phyloP scores from a whole-genome alignment of 2,329 filamentous ascomycete species.

The Calonectria fujianensis region DNA sequence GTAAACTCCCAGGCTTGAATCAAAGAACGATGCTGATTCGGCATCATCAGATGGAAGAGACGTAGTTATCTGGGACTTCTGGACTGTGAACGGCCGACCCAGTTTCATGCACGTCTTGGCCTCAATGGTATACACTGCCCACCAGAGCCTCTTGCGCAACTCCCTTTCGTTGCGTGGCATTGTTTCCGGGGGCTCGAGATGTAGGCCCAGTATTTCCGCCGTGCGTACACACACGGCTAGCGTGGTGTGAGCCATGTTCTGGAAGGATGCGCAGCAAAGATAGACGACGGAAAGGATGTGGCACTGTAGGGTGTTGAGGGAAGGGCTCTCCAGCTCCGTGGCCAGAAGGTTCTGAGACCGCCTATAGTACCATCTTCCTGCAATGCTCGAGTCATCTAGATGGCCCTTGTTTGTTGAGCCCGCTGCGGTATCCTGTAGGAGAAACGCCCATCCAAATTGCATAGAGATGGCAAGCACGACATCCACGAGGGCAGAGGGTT shows the following conservation, averaged over 20 bases:
- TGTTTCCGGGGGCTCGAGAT: constrained; percentile 64
- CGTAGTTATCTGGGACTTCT: constrained; percentile 59
- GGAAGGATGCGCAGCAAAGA: constrained; percentile 68
- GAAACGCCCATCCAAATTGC: constrained; percentile 63
- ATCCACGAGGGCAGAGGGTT: constrained; percentile 70
- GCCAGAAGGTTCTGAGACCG: constrained; percentile 66
- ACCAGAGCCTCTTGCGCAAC: constrained; percentile 71
- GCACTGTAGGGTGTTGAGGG: constrained; percentile 69
- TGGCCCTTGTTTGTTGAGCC: not conserved
- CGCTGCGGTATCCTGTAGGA: constrained; percentile 30
- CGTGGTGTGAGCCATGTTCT: constrained; percentile 67
- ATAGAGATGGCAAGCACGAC: constrained; percentile 72
- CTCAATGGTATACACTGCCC: constrained; percentile 69
- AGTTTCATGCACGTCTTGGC: constrained; percentile 68
- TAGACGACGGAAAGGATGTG: constrained; percentile 67
- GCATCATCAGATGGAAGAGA: constrained; percentile 57
- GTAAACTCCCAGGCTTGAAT: constrained; percentile 43
- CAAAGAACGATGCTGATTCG: constrained; percentile 44
- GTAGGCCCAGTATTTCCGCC: constrained; percentile 68
- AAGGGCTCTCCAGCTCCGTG: constrained; percentile 67
- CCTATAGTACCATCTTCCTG: constrained; percentile 68
- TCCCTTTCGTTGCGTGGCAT: constrained; percentile 62
- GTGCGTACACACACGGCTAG: constrained; percentile 64
- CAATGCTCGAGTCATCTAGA: constrained; percentile 62
- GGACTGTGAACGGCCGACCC: constrained; percentile 64